Evolutionary conservation across 805 yeast species (phyloP), one percentile per base, ranked within the genome.

Genomic region (Isabelozyma gotoi): DNA sequence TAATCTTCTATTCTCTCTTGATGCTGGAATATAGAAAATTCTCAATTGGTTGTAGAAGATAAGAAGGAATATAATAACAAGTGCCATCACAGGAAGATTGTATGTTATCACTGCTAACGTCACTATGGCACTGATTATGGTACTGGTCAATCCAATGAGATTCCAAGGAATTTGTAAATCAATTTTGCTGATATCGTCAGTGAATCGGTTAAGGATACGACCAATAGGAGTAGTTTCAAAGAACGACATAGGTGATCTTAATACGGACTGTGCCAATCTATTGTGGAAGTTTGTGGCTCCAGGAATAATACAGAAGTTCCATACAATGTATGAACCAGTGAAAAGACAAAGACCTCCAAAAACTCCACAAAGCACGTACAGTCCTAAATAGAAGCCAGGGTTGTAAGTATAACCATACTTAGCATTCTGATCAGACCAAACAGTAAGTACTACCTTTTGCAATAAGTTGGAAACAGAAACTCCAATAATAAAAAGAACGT

Each of bases 151-250:
- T 32, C 44, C 42, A 19, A 52, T 51, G n/a, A 57, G 44, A 14
- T 51, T 41, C 65, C 65, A 60, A 15, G 57, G 52, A 11, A 60
- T 44, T 33, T 50, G 52, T 38, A 52, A 53, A 40, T 61, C 66
- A 31, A 60, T 48, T 5, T 42, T 38, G 12, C 53, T 47, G 3
- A 60, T 51, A 37, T 61, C 66, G 20, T 60, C 61, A 2, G 65
- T 45, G 41, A 61, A 61, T 24, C 65, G 43, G 44, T 61, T 61
- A 45, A 61, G 47, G 16, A 61, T 52, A 36, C 65, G 39, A 3
- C 65, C 66, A 19, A 59, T 49, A 3, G 66, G 65, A 1, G 65
- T 61, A 15, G 63, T 57, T 42, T 61, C 66, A 36, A 61, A 61
- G 43, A 60, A 61, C 2, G 62, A 53, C 66, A 61, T 61, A 5